Evolutionary conservation across 2,329 filamentous ascomycete species (phyloP).

Genomic region (Aspergillus sp.): DNA sequence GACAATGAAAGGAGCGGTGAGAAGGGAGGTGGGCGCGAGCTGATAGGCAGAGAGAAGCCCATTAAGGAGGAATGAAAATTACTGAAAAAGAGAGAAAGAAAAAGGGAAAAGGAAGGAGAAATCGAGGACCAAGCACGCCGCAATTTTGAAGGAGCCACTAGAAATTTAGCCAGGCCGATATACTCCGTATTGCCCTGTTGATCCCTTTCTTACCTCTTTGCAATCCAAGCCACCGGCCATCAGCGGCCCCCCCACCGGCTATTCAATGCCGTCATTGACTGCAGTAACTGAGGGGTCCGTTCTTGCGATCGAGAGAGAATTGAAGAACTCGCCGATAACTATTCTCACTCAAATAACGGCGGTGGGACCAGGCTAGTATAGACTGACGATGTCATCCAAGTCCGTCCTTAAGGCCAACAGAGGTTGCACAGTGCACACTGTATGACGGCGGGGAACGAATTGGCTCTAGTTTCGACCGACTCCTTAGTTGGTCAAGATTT

Average conservation of each 20-base stretch:
- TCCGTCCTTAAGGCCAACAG: not conserved
- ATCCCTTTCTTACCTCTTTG: not conserved
- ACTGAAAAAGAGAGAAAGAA: not conserved
- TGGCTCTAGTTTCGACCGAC: not conserved
- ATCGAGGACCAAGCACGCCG: not conserved
- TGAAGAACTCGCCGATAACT: not conserved
- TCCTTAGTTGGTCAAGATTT: not conserved
- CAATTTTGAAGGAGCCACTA: not conserved
- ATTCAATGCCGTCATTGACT: conserved; percentile 2
- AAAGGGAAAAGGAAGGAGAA: not conserved
- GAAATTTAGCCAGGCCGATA: not conserved
- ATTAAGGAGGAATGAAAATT: conserved; percentile 1
- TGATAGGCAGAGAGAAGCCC: conserved; percentile 1
- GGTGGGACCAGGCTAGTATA: conserved; percentile 5
- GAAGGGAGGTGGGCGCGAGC: not conserved
- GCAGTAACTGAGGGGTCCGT: not conserved
- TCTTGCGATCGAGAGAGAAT: not conserved
- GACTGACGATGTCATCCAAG: conserved; percentile 1
- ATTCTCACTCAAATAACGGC: not conserved
- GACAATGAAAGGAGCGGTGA: conserved; percentile 21
- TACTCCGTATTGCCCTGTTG: conserved; percentile 1
- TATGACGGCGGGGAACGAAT: not conserved
- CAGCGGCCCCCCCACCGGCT: not conserved
- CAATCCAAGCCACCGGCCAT: not conserved
- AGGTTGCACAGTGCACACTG: not conserved